phyloP scores from a whole-genome alignment of 2,329 filamentous ascomycete species.

The Exophiala sideris region DNA sequence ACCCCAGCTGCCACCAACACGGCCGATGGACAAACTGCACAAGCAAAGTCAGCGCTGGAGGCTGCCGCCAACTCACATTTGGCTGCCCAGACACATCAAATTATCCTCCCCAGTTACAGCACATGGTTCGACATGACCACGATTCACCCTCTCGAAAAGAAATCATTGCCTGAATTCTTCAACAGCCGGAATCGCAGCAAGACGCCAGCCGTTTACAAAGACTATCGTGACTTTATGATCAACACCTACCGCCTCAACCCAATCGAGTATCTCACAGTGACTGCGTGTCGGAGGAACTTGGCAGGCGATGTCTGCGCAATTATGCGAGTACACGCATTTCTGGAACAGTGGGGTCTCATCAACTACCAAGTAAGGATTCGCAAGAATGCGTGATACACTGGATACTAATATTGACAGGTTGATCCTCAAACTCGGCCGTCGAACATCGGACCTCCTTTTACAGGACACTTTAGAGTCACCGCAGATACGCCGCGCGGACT shows the following conservation, averaged over 20 bases:
- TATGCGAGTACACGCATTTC: conserved; percentile 96
- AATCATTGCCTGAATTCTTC: conserved; percentile 96
- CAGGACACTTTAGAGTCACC: conserved; percentile 93
- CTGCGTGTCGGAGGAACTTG: conserved; percentile 88
- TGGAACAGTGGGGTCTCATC: conserved; percentile 98
- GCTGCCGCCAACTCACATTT: conserved; percentile 86
- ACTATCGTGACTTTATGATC: conserved; percentile 99
- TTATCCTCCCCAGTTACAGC: conserved; percentile 95
- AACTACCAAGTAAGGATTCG: conserved; percentile 79
- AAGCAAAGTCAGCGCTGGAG: conserved; percentile 78
- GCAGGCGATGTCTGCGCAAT: conserved; percentile 98
- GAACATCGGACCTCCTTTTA: conserved; percentile 93
- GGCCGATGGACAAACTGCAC: conserved; percentile 54
- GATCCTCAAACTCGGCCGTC: conserved; percentile 93
- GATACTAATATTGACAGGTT: conserved; percentile 59
- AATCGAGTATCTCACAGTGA: conserved; percentile 93
- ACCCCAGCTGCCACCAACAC: conserved; percentile 40
- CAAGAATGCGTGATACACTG: not conserved
- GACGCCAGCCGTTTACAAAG: conserved; percentile 94
- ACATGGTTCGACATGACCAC: conserved; percentile 98
- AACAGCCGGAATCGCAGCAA: conserved; percentile 98
- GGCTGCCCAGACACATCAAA: conserved; percentile 88
- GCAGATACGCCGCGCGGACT: conserved; percentile 93
- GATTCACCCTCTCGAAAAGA: conserved; percentile 87
- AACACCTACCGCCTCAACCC: conserved; percentile 98